phyloP scores from a whole-genome alignment of 768 basidiomycete species.

The Tylopilus sp. region DNA sequence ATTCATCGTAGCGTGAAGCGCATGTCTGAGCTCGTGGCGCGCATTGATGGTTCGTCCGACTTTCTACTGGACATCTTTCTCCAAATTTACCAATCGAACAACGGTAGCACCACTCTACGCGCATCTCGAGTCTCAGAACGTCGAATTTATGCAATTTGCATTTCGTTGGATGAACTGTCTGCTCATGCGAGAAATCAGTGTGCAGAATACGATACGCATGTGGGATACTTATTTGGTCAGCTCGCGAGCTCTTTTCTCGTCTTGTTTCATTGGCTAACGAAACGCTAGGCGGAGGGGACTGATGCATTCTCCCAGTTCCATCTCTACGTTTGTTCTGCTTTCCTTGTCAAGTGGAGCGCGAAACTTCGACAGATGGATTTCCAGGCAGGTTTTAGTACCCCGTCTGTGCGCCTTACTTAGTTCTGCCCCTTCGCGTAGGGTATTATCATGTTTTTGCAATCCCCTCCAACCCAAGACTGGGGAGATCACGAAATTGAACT shows the following conservation, averaged over 20 bases:
- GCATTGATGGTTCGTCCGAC: slow-evolving; percentile 72
- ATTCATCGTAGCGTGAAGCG: slow-evolving; percentile 90
- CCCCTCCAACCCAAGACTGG: slow-evolving; percentile 90
- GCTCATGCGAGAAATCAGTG: slow-evolving; percentile 96
- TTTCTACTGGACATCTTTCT: background rate
- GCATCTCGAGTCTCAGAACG: slow-evolving; percentile 86
- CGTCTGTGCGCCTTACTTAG: background rate
- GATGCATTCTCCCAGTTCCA: slow-evolving; percentile 99
- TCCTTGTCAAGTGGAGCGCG: slow-evolving; percentile 93
- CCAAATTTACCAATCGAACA: background rate
- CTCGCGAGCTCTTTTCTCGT: background rate
- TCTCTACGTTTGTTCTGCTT: slow-evolving; percentile 96
- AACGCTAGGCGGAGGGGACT: slow-evolving; percentile 82
- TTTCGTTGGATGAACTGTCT: slow-evolving; percentile 99
- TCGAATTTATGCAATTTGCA: slow-evolving; percentile 99
- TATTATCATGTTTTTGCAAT: slow-evolving; percentile 98
- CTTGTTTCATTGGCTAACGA: background rate
- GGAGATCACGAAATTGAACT: slow-evolving; percentile 94
- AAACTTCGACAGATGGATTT: slow-evolving; percentile 96
- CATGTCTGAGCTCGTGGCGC: slow-evolving; percentile 90
- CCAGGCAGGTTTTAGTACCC: slow-evolving; percentile 56
- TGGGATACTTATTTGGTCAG: slow-evolving; percentile 99
- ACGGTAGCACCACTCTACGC: slow-evolving; percentile 72
- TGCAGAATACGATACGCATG: slow-evolving; percentile 96
- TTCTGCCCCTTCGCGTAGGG: slow-evolving; percentile 49